A percentile compares a stretch with the other conserved stretches of the same genome.
Conservation (phyloP, 495 filamentous ascomycete genomes). For the Neurospora tetrasperma region DNA sequence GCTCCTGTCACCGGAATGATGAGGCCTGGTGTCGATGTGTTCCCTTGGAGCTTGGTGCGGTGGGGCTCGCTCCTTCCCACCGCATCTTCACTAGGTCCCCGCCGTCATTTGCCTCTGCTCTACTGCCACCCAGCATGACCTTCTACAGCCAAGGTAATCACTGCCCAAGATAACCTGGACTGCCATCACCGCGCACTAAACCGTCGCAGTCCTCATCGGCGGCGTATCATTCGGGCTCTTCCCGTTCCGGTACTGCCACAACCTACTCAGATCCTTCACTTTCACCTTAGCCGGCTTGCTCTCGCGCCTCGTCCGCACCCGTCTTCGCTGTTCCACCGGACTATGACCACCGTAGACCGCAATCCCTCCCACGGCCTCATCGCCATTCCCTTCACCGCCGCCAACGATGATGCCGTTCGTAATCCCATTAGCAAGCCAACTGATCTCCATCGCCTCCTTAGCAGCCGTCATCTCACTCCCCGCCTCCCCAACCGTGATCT, state of each 20-base stretch:
- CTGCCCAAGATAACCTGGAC: neutral
- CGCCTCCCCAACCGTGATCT: conserved; percentile 31
- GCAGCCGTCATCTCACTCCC: conserved; percentile 27
- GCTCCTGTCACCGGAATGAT: neutral
- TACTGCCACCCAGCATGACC: neutral
- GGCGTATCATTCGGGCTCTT: conserved; percentile 38
- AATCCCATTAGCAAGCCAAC: conserved; percentile 17
- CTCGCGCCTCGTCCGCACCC: conserved; percentile 4
- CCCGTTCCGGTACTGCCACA: conserved; percentile 69
- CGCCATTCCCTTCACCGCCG: conserved; percentile 9
- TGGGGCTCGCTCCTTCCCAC: neutral
- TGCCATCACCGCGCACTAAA: conserved; percentile 1
- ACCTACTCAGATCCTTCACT: conserved; percentile 59
- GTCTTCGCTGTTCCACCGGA: conserved; percentile 10
- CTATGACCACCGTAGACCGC: conserved; percentile 21
- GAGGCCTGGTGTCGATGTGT: neutral
- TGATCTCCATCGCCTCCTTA: conserved; percentile 30
- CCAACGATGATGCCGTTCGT: neutral
- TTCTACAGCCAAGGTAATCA: neutral
- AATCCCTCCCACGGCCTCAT: conserved; percentile 19
- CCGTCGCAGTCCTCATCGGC: conserved; percentile 11
- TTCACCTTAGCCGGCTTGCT: conserved; percentile 25
- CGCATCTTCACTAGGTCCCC: neutral
- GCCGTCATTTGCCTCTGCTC: neutral
- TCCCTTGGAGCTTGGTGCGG: neutral